Conservation (phyloP, 78 protist genomes). For the Fonticula alba region DNA sequence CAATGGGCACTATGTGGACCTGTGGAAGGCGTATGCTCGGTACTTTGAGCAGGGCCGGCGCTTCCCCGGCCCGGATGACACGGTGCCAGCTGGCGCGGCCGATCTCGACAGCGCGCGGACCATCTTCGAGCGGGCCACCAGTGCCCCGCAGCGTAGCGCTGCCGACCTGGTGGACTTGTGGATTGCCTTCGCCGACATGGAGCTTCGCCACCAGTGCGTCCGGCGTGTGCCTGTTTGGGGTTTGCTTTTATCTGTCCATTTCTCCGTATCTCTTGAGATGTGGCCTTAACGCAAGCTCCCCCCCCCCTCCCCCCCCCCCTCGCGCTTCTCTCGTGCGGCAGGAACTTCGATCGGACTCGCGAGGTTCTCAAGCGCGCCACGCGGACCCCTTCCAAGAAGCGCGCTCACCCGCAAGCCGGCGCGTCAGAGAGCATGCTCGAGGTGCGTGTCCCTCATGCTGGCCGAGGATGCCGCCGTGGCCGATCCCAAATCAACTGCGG, state of each 20-base stretch:
- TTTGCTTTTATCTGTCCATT: neutral
- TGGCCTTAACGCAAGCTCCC: too few species aligned
- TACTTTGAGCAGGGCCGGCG: conserved; percentile 22
- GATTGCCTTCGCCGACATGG: conserved; percentile 84
- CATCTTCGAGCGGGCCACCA: conserved; percentile 43
- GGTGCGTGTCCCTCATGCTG: too few species aligned
- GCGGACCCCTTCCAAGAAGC: neutral
- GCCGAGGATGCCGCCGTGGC: too few species aligned
- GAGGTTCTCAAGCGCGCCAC: neutral
- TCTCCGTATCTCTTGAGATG: neutral
- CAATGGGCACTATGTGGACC: too few species aligned
- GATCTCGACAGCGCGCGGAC: conserved; percentile 27
- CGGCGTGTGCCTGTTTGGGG: neutral
- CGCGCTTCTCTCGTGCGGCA: too few species aligned
- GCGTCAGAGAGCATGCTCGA: too few species aligned
- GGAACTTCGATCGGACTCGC: too few species aligned
- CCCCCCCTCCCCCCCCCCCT: too few species aligned
- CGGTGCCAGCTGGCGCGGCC: too few species aligned
- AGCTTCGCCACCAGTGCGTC: conserved; percentile 36
- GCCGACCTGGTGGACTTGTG: conserved; percentile 76
- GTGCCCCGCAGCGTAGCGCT: conserved; percentile 16
- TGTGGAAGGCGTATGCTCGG: conserved; percentile 25
- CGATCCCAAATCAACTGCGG: too few species aligned
- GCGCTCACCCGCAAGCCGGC: neutral
- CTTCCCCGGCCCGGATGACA: too few species aligned